Percentiles rank a stretch among this genome's conserved stretches.
phyloP scores from a whole-genome alignment of 148 eudicot genomes.

The Camellia sinensis region DNA sequence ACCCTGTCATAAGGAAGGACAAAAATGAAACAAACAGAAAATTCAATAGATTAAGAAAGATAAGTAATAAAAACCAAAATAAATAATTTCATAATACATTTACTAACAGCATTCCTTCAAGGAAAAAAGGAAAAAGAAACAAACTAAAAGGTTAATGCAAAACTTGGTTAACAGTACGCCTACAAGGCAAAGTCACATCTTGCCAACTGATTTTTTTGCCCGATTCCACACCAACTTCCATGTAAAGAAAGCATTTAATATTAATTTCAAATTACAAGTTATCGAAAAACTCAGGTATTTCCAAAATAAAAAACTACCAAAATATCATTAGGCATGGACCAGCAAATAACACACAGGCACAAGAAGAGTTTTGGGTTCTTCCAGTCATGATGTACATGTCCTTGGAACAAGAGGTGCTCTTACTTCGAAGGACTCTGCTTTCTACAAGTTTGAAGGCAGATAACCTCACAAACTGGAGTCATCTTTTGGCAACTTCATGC shows the following conservation, averaged over 20 bases:
- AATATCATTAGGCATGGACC: neutral
- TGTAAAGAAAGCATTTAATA: too few species aligned
- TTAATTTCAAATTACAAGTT: too few species aligned
- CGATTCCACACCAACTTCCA: too few species aligned
- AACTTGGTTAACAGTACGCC: neutral
- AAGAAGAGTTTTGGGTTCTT: neutral
- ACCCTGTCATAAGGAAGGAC: conserved; percentile 28
- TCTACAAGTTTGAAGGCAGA: neutral
- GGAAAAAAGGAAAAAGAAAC: neutral
- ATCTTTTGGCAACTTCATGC: conserved; percentile 2
- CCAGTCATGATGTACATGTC: neutral
- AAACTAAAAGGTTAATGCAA: neutral
- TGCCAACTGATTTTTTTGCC: too few species aligned
- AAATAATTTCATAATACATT: neutral
- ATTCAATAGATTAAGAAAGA: neutral
- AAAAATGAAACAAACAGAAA: neutral
- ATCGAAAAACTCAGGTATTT: neutral
- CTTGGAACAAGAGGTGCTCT: neutral
- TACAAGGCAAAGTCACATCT: too few species aligned
- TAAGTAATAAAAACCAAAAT: neutral
- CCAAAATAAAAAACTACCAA: too few species aligned
- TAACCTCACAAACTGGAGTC: neutral
- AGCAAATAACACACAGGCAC: neutral
- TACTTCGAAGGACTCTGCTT: neutral
- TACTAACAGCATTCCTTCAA: neutral